These are phyloP conservation scores for Trametes villosa DNA, from an alignment of 768 basidiomycete genomes.

Conservation along the genomic window DNA sequence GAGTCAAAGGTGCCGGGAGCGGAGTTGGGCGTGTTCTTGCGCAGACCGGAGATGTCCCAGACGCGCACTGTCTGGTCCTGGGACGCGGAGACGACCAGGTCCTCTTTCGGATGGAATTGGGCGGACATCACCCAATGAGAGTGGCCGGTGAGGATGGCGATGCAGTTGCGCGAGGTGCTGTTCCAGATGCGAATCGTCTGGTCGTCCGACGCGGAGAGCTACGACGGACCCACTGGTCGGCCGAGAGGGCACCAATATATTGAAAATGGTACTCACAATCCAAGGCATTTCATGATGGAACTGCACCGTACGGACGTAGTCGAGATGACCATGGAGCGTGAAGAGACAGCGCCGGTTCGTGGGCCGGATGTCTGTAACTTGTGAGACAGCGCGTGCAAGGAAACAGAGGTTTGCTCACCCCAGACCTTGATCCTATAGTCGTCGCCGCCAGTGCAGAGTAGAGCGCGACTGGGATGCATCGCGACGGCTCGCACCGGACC, in stretches of 20 bases:
- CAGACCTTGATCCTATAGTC: conserved; percentile 99
- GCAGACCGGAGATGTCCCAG: conserved; percentile 99
- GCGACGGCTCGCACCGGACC: conserved; percentile 96
- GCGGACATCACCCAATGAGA: conserved; percentile 99
- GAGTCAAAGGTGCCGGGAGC: conserved; percentile 81
- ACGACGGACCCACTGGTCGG: background rate
- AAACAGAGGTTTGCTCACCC: conserved; percentile 59
- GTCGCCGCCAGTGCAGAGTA: conserved; percentile 93
- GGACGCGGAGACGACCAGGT: conserved; percentile 95
- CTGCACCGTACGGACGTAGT: conserved; percentile 96
- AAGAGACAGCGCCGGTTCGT: conserved; percentile 90
- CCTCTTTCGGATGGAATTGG: conserved; percentile 98
- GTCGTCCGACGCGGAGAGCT: conserved; percentile 93
- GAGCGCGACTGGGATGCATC: conserved; percentile 92
- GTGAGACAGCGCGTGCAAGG: conserved; percentile 31
- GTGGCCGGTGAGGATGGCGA: conserved; percentile 97
- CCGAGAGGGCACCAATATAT: background rate
- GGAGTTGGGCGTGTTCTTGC: conserved; percentile 74
- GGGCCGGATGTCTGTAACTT: conserved; percentile 71
- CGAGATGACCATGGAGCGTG: conserved; percentile 91
- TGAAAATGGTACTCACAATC: conserved; percentile 72
- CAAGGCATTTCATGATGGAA: conserved; percentile 99
- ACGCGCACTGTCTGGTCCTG: conserved; percentile 99
- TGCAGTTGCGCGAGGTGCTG: conserved; percentile 96
- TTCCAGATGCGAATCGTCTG: conserved; percentile 99